Evolutionary conservation across 1,139 yeast genomes (phyloP).

Genomic region (Candida sp.): DNA sequence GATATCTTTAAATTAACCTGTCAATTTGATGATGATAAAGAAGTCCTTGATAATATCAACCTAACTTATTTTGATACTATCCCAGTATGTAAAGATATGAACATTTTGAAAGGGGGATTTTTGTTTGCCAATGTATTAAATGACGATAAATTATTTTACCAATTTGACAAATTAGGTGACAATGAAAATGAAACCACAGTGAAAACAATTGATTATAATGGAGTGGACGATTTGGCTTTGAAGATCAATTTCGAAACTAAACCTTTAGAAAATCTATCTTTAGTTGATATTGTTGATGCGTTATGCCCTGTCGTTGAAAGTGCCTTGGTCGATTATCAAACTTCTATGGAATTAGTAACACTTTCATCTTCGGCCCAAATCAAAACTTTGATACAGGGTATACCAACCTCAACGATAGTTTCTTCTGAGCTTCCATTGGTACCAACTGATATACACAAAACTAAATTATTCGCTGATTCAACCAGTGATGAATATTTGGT

Average conservation of each 20-base stretch:
- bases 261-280: constrained; percentile 53
- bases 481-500: constrained; percentile 62
- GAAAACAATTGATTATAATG: constrained; percentile 13
- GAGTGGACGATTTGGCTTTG: constrained; percentile 1
- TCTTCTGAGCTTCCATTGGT: constrained; percentile 66
- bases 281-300: constrained; percentile 51
- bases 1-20: constrained; percentile 73
- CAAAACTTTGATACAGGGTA: constrained; percentile 55
- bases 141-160: constrained; percentile 65
- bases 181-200: constrained; percentile 29
- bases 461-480: constrained; percentile 44
- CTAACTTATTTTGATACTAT: constrained; percentile 70
- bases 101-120: constrained; percentile 73
- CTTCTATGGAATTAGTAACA: constrained; percentile 28
- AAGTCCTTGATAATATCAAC: constrained; percentile 33
- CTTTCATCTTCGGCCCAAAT: constrained; percentile 39
- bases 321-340: constrained; percentile 30
- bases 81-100: constrained; percentile 51
- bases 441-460: constrained; percentile 62
- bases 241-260: constrained; percentile 15
- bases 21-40: constrained; percentile 32
- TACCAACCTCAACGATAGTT: constrained; percentile 60
- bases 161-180: constrained; percentile 72
- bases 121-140: constrained; percentile 63
- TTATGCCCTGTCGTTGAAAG: constrained; percentile 60